Percentiles rank a stretch among this genome's conserved stretches.
phyloP scores from a whole-genome alignment of 2,329 filamentous ascomycete genomes.

The Pseudogymnoascus sp. region DNA sequence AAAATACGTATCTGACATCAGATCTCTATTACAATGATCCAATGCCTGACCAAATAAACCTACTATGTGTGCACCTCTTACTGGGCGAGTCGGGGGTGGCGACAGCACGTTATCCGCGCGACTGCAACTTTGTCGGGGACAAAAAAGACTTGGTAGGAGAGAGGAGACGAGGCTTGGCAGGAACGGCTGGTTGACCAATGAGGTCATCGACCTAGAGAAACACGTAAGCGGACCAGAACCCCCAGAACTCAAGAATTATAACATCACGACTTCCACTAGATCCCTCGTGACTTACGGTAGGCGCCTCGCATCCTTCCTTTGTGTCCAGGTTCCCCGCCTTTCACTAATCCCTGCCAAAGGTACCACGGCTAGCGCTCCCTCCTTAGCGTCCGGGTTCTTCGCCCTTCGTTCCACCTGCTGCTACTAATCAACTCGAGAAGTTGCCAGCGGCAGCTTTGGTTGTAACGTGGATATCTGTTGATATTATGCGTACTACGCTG shows the following conservation, averaged over 20 bases:
- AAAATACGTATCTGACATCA: background rate
- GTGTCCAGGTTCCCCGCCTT: background rate
- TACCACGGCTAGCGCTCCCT: background rate
- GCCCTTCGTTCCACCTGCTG: background rate
- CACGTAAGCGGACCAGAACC: background rate
- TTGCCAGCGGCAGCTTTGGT: no score
- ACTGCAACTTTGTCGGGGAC: background rate
- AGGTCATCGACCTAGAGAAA: background rate
- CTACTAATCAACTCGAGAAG: no score
- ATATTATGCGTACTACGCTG: background rate
- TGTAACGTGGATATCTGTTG: background rate
- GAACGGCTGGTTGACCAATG: background rate
- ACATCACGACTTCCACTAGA: background rate
- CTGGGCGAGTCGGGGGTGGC: background rate
- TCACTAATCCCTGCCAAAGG: background rate
- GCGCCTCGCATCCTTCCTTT: background rate
- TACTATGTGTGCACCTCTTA: background rate
- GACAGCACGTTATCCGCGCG: background rate
- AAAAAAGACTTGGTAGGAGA: background rate
- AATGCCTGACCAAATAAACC: background rate
- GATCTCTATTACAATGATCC: background rate
- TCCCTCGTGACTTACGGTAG: background rate
- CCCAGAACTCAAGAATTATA: background rate
- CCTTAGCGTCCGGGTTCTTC: background rate
- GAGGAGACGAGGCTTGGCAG: background rate